Conservation (phyloP, 2,329 filamentous ascomycete genomes). For the Pseudocercospora fuligena region DNA sequence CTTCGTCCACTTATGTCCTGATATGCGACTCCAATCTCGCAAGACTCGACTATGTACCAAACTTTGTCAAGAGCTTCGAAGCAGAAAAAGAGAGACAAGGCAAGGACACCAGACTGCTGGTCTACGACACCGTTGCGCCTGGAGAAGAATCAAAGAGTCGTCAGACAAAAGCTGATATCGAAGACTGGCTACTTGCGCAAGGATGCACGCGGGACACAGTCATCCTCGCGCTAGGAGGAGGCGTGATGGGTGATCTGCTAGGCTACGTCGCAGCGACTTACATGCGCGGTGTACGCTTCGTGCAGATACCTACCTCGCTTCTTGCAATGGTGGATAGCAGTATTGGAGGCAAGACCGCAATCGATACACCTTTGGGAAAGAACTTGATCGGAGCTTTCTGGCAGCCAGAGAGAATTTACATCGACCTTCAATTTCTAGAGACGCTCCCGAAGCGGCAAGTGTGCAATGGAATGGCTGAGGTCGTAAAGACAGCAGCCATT, state of each 20-base stretch:
- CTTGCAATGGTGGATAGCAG: slow-evolving; percentile 98
- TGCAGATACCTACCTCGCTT: slow-evolving; percentile 93
- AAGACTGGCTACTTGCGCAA: slow-evolving; percentile 94
- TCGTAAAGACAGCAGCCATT: slow-evolving; percentile 84
- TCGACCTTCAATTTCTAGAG: slow-evolving; percentile 89
- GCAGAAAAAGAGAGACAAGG: slow-evolving; percentile 43
- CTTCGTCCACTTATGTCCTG: slow-evolving; percentile 90
- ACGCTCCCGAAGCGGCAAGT: slow-evolving; percentile 90
- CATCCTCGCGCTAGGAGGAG: slow-evolving; percentile 90
- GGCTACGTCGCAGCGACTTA: slow-evolving; percentile 97
- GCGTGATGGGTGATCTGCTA: slow-evolving; percentile 97
- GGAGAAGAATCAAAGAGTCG: slow-evolving; percentile 93
- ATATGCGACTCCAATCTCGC: slow-evolving; percentile 95
- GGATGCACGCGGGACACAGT: slow-evolving; percentile 95
- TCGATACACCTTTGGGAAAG: slow-evolving; percentile 94
- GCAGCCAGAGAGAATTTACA: slow-evolving; percentile 93
- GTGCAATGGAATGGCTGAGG: slow-evolving; percentile 98
- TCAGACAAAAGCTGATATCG: slow-evolving; percentile 91
- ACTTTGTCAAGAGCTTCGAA: slow-evolving; percentile 72
- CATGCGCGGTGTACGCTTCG: slow-evolving; percentile 95
- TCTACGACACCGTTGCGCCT: slow-evolving; percentile 84
- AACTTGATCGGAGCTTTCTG: slow-evolving; percentile 96
- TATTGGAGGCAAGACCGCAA: slow-evolving; percentile 97
- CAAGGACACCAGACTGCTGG: slow-evolving; percentile 71
- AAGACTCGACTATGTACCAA: slow-evolving; percentile 73